Base-by-base conservation (phyloP, 306 rosid genomes). In the Prosopis cineraria region DNA sequence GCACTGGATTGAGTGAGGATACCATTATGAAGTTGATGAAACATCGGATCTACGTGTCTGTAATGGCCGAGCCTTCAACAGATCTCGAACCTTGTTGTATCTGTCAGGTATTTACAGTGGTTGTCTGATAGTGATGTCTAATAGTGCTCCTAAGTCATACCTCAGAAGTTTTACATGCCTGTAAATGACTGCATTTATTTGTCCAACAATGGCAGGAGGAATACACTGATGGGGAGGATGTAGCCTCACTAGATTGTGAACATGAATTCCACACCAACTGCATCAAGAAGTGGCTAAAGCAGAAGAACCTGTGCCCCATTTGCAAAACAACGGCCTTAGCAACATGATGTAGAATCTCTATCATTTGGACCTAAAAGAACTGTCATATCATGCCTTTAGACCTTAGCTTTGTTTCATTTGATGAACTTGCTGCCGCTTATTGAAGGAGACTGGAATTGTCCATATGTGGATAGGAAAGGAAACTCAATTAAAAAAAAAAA, bases 301-400 rank as follows among this genome's bases (percentile, higher is more conserved):
- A 82, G 90, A 93, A 93, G 91, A 93, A 93, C 73, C 78, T 91
- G 68, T 93, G 98, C 76, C 98, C 98, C 19, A 89, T 91, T 67
- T 93, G 98, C 89, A 93, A 93, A 85, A 91, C 93, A 10, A 86
- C 93, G 14, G 97, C 90, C 79, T 79, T 93, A 86, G 79, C 63
- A 12, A 68, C 87, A 62, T 93, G 91, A 91, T 65, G 27, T 55
- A 82, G 72, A 74, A 36, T 33, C 77, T 56, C 59, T 65, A 39
- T 72, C 70, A 22, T 45, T 34, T 72, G 72, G 68, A 66, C 64
- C 69, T 65, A 34, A 73, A 78, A 79, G 27, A 64, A 33, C 45
- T 16, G 69, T 7, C 70, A 9, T 56, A 16, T 65, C 7, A 25
- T 12, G 16, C 11, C 14, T 20, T 9, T 36, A 19, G 16, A 20